Evolutionary conservation across 345 rosid genomes (phyloP), one percentile per base, ranked within the genome.

Genomic region (Sapria himalayana): DNA sequence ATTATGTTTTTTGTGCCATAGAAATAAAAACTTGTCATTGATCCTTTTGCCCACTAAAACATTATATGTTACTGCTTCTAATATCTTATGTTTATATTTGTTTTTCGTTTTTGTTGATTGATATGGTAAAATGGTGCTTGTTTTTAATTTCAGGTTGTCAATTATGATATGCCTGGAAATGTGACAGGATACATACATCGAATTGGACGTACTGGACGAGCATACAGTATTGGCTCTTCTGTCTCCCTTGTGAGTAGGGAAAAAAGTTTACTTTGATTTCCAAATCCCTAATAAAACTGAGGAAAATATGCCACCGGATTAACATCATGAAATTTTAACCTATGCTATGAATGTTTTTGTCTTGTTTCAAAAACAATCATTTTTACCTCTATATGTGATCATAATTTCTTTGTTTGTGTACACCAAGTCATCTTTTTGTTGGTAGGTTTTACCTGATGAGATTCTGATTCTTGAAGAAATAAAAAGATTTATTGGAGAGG

Each of bases 201-300:
- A 47, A 78, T 86, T 69, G 92, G 97, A 43, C 82, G 92, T 23
- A 78, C 94, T 49, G 92, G 92, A 65, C 76, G 94, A 67, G 97
- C 89, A 49, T 71, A 70, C 56, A 63, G 51, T 45, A 73, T 65
- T 12, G 92, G 92, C 32, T 54, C 72, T 32, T 70, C 89, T 2
- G 48, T 86, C 32, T 81, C 89, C 47, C 74, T 86, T 25, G 97
- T 86, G 54, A 73, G 92, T 69, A 64, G n/a, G n/a, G n/a, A n/a
- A n/a, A n/a, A n/a, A n/a, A n/a, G n/a, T n/a, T n/a, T n/a, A n/a
- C n/a, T n/a, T n/a, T n/a, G n/a, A n/a, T n/a, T n/a, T n/a, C n/a
- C n/a, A n/a, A n/a, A n/a, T n/a, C n/a, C n/a, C n/a, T n/a, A n/a
- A n/a, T n/a, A n/a, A n/a, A n/a, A n/a, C n/a, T n/a, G n/a, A n/a